These are phyloP conservation scores for Rhododendron henanense DNA, from an alignment of 148 eudicot genomes.

Conservation along the genomic window DNA sequence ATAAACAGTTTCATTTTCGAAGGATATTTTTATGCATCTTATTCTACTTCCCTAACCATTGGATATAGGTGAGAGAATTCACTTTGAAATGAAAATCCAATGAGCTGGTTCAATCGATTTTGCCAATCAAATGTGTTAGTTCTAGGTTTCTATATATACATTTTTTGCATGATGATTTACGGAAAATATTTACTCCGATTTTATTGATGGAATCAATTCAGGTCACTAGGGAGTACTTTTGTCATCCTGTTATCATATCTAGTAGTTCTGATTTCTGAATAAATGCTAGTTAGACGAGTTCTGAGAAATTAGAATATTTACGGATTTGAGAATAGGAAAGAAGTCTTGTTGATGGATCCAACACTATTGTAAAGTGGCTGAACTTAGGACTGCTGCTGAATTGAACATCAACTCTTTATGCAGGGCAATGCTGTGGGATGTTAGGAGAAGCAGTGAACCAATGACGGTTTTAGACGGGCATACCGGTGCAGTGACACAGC, in stretches of 20 bases:
- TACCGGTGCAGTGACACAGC: slow-evolving; percentile 44
- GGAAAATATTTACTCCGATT: background rate
- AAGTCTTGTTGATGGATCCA: background rate
- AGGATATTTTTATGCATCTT: background rate
- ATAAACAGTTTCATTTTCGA: background rate
- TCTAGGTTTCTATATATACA: background rate
- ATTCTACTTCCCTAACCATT: background rate
- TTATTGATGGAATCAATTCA: background rate
- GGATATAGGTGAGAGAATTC: background rate
- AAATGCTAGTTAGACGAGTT: background rate
- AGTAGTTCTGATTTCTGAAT: background rate
- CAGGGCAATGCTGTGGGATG: slow-evolving; percentile 74
- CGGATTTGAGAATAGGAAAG: background rate
- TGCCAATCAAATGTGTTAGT: background rate
- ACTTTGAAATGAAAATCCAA: background rate
- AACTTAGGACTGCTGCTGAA: background rate
- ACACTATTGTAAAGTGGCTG: background rate
- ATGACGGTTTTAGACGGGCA: slow-evolving; percentile 49
- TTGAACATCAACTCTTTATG: slow-evolving; percentile 1
- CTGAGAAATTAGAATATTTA: background rate
- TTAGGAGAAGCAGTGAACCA: slow-evolving; percentile 50
- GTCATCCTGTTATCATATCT: background rate
- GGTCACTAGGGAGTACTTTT: background rate
- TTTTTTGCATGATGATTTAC: background rate
- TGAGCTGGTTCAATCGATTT: background rate